Evolutionary conservation across 2,329 filamentous ascomycete genomes (phyloP), one percentile per base, ranked within the genome.

Genomic region (Colletotrichum sp.): DNA sequence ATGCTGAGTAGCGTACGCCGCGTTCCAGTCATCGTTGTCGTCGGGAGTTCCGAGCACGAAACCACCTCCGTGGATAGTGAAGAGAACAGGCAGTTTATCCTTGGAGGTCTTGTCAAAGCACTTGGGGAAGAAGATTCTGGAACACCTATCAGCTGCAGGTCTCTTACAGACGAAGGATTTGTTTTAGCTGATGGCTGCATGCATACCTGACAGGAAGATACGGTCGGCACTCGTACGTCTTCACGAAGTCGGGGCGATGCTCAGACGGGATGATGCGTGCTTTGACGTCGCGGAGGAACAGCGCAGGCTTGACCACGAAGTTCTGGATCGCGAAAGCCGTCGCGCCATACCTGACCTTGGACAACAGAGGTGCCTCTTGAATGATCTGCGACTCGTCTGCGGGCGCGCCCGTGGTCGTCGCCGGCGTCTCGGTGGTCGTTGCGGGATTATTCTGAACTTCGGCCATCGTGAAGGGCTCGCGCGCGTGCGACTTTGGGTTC

Each of bases 31-130:
- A 80, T 90, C 88, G 76, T 89, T 87, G 57, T 87, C 80, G 60
- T 81, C 71, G 1, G 88, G 85, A 24, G 84, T 79, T 79, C 87
- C 85, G 44, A 90, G 10, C 26, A 84, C 82, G 79, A 89, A 90
- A 28, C 88, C 88, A 74, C 89, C 89, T 69, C 89, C 89, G 75
- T 91, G 89, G 78, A 90, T 85, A 66, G 88, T 85, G 63, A 91
- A 82, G 67, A 90, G 83, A 4, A 87, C 82, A 1, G 89, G 88
- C 16, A 86, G 80, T 7, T 79, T 80, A 6, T 78, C 60, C 16
- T 80, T 79, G 6, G 81, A 80, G 12, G 80, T 78, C 66, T 77
- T 78, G 77, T 85, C 81, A 78, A 85, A 82, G 49, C 75, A 78
- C 1, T 79, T 78, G 1, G 88, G 87, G 52, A 85, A 84, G 81